Evolutionary conservation across 2,329 filamentous ascomycete genomes (phyloP).

Genomic region (Trichophyton verrucosum): DNA sequence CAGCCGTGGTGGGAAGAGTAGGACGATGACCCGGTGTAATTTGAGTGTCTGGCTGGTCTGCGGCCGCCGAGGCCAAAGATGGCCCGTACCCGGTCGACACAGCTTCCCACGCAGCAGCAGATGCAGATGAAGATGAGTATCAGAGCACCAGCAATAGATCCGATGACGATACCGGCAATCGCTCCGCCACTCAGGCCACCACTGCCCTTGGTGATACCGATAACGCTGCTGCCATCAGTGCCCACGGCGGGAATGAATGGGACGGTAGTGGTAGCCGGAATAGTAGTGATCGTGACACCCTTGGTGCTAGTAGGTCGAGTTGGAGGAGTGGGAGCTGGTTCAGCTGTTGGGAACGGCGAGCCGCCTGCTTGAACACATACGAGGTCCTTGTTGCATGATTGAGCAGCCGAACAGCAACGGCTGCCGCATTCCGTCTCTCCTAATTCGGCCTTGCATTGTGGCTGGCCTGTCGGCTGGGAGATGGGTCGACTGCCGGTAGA

Average conservation of each 20-base stretch:
- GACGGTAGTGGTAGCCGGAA: conserved; percentile 30
- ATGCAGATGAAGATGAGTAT: conserved; percentile 34
- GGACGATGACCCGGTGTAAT: conserved; percentile 23
- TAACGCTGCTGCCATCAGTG: conserved; percentile 29
- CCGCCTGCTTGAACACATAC: conserved; percentile 30
- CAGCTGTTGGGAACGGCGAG: conserved; percentile 28
- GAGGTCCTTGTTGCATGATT: conserved; percentile 30
- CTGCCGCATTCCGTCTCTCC: conserved; percentile 34
- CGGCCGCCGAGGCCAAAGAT: conserved; percentile 32
- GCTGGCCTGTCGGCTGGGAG: conserved; percentile 17
- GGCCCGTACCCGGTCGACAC: conserved; percentile 29
- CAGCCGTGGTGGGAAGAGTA: conserved; percentile 20
- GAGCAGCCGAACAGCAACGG: conserved; percentile 34
- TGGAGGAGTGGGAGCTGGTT: conserved; percentile 25
- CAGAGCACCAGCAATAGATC: conserved; percentile 34
- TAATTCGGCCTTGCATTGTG: conserved; percentile 36
- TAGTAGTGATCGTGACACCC: conserved; percentile 33
- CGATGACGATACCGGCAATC: conserved; percentile 41
- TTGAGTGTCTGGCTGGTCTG: conserved; percentile 20
- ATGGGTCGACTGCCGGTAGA: conserved; percentile 39
- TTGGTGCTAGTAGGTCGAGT: conserved; percentile 34
- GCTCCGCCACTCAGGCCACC: conserved; percentile 37
- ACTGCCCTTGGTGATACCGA: conserved; percentile 22
- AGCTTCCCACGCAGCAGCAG: conserved; percentile 33
- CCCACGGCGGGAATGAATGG: conserved; percentile 35